Conservation (phyloP, 2,329 filamentous ascomycete species). For the Dactylellina sp. region DNA sequence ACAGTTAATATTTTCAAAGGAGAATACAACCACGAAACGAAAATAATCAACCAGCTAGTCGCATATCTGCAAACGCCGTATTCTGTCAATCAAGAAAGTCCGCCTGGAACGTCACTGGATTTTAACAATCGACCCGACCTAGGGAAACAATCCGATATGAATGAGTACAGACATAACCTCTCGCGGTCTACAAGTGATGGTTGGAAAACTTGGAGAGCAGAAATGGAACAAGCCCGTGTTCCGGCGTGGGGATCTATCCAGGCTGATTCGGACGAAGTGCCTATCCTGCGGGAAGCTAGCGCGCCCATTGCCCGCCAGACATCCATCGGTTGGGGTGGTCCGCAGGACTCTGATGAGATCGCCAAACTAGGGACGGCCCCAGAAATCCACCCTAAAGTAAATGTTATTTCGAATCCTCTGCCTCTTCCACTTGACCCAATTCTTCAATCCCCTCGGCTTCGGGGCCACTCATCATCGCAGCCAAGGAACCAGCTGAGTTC, state of each 20-base stretch:
- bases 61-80: conserved; percentile 10
- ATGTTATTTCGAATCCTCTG: conserved; percentile 33
- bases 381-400: not conserved
- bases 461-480: not conserved
- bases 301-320: not conserved
- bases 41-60: conserved; percentile 48
- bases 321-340: conserved; percentile 22
- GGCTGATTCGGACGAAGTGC: conserved; percentile 10
- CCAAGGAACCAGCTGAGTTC: not conserved
- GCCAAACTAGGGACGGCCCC: not conserved
- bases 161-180: conserved; percentile 14
- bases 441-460: conserved; percentile 14
- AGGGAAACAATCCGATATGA: conserved; percentile 6
- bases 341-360: conserved; percentile 1
- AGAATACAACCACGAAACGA: conserved; percentile 34
- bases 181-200: conserved; percentile 23
- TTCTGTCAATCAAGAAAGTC: conserved; percentile 33
- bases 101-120: conserved; percentile 33
- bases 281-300: not conserved
- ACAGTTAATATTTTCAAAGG: conserved; percentile 33
- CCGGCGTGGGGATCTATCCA: conserved; percentile 35
- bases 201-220: conserved; percentile 46
- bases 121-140: conserved; percentile 6
- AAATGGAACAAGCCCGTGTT: conserved; percentile 47
- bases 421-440: conserved; percentile 45